Evolutionary conservation across 1,284 basidiomycete species (phyloP).

Genomic region (Rhodotorula sp.): DNA sequence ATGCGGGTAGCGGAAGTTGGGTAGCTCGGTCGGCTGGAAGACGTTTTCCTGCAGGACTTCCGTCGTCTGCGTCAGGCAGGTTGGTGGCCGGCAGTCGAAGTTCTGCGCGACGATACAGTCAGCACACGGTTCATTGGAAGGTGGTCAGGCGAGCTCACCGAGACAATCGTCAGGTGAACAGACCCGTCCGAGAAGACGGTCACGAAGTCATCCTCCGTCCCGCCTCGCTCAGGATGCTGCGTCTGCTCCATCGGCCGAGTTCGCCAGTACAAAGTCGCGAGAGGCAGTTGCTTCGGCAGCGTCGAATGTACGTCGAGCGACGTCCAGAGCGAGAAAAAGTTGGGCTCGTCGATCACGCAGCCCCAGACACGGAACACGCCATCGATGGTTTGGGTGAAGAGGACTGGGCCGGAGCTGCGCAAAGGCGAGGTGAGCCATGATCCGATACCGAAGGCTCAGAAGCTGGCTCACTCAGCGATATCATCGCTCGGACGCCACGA

Average conservation of each 20-base stretch:
- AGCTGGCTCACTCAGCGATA: conserved; percentile 16
- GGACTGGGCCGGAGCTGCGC: conserved; percentile 65
- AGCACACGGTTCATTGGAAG: not conserved
- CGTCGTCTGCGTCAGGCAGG: conserved; percentile 58
- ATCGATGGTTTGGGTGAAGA: conserved; percentile 73
- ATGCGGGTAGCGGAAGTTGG: conserved; percentile 17
- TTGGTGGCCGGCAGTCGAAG: conserved; percentile 83
- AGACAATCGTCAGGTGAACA: conserved; percentile 45
- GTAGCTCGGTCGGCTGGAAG: conserved; percentile 18
- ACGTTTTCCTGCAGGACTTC: conserved; percentile 42
- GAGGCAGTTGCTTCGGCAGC: conserved; percentile 13
- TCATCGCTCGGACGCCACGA: conserved; percentile 31
- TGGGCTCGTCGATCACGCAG: conserved; percentile 80
- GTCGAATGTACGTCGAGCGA: conserved; percentile 64
- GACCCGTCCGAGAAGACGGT: conserved; percentile 62
- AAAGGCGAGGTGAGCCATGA: not conserved
- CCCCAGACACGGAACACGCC: conserved; percentile 76
- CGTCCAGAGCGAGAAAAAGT: conserved; percentile 77
- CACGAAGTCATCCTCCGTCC: conserved; percentile 34
- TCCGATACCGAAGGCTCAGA: too few species aligned
- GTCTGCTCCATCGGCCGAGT: conserved; percentile 43
- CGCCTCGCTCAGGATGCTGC: conserved; percentile 47
- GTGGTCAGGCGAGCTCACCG: conserved; percentile 7
- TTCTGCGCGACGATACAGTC: conserved; percentile 56
- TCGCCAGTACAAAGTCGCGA: conserved; percentile 56